Base-by-base conservation (phyloP, 768 basidiomycete genomes). In the Termitomyces sp. region DNA sequence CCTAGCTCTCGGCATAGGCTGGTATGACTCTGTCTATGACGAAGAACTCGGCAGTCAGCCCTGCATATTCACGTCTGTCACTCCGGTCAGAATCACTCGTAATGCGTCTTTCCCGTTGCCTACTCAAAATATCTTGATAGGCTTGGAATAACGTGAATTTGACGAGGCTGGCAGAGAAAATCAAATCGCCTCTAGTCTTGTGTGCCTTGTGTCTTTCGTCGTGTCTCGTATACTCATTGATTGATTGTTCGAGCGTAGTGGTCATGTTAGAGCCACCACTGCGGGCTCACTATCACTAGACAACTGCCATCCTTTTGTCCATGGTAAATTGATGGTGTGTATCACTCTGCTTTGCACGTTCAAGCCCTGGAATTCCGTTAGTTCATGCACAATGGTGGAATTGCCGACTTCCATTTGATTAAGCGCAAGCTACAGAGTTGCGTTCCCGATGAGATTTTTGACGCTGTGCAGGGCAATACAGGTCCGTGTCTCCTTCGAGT, bases 361-460 rank as follows among this genome's bases (percentile, higher is more conserved):
- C 42, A 49, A 44, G 54, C 50, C 50, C 28, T 57, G 47, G 47
- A 33, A 55, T 15, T 48, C 17, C 44, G 21, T 4, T 61, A 95
- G 94, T 98, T 91, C 73, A 98, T 98, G 94, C 94, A 95, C 70
- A 98, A 97, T 62, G 96, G 96, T 53, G 86, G 85, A n/a, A 90
- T 99, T 54, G 85, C 89, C 43, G 85, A 91, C 5, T 98, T 98
- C 70, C 71, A 71, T 44, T 73, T 76, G 56, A 81, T 98, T 62
- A 98, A 95, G 72, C 81, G 97, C 28, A 80, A 77, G 30, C 70
- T 99, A 8, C 94, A 96, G 66, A 75, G 75, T 35, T 78, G 77
- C 28, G 71, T 99, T 14, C 78, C 89, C 0, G 95, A 99, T 67
- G 84, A 87, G 58, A 80, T 93, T 38, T 99, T 93, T 73, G 78